Base-by-base conservation (phyloP, 495 filamentous ascomycete species). In the Penicillium argentinense region DNA sequence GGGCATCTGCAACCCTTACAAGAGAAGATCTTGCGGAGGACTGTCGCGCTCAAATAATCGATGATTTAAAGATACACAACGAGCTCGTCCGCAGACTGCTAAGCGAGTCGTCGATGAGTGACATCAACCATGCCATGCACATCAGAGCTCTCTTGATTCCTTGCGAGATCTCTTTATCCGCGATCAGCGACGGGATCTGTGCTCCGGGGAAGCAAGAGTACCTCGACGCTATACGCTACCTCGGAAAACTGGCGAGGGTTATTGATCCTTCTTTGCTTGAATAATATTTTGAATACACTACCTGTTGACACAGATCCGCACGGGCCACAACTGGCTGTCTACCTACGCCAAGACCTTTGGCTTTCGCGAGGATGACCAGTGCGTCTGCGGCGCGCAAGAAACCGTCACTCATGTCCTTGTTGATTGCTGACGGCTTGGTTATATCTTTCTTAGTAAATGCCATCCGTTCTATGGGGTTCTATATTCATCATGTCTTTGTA, bases 101-200 rank as follows among this genome's bases (percentile, higher is more conserved):
- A 43, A 12, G 40, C 40, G 40, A 43, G 14, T 24, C 29, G 40
- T 43, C 40, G 40, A 43, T 43, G 40, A 43, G 40, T 19, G 40
- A 43, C 17, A 29, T 43, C 40, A 28, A 43, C 24, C 40, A 43
- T 43, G 40, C 40, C 17, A 27, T 43, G 40, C 25, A 28, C 18
- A 43, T 43, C 8, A 43, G 24, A 12, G 18, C 22, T 29, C 16
- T 43, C 13, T 43, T 43, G 40, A 14, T 43, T 28, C 29, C 40
- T 43, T 43, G 40, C 40, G 40, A 43, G 40, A 29, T 28, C 12
- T 43, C 40, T 28, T 43, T 43, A 43, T 43, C 40, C 19, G 16
- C 40, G 13, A 17, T 43, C 40, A 43, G 40, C 24, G 40, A 43
- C 40, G 9, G 14, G 24, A 43, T 24, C 29, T 43, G 5, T 28